phyloP scores from a whole-genome alignment of 495 filamentous ascomycete genomes.

The Tuber magnatum region DNA sequence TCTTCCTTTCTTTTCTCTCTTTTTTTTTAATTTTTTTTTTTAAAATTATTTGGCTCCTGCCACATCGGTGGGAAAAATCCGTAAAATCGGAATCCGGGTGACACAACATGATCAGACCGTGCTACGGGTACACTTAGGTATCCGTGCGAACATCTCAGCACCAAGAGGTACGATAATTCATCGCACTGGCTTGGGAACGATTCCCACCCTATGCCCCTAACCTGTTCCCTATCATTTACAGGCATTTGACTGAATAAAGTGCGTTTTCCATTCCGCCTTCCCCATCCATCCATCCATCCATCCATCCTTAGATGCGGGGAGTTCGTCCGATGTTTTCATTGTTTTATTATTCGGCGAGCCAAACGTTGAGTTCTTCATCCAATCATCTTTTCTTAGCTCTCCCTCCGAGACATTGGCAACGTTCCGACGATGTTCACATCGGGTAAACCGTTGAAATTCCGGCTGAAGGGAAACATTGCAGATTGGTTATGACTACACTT shows the following conservation, averaged over 20 bases:
- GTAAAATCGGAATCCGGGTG: background rate
- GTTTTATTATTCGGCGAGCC: background rate
- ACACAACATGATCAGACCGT: background rate
- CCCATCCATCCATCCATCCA: background rate
- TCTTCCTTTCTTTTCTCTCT: too few relatives aligned
- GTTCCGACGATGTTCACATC: background rate
- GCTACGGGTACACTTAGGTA: background rate
- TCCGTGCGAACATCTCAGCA: slow-evolving; percentile 3
- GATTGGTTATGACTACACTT: slow-evolving; percentile 1
- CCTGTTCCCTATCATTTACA: background rate
- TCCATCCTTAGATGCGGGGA: background rate
- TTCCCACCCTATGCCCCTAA: background rate
- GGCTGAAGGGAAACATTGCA: background rate
- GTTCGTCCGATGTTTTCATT: background rate
- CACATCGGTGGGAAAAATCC: background rate
- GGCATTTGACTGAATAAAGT: background rate
- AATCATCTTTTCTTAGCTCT: background rate
- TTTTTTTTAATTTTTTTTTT: too few relatives aligned
- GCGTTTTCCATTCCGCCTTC: background rate
- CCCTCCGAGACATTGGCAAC: slow-evolving; percentile 1
- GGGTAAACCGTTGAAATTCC: background rate
- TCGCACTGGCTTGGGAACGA: background rate
- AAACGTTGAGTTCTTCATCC: background rate
- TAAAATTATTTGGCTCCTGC: background rate
- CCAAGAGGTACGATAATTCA: background rate